These are phyloP conservation scores for Amphichorda felina DNA, from an alignment of 2,329 filamentous ascomycete species.

Conservation along the genomic window DNA sequence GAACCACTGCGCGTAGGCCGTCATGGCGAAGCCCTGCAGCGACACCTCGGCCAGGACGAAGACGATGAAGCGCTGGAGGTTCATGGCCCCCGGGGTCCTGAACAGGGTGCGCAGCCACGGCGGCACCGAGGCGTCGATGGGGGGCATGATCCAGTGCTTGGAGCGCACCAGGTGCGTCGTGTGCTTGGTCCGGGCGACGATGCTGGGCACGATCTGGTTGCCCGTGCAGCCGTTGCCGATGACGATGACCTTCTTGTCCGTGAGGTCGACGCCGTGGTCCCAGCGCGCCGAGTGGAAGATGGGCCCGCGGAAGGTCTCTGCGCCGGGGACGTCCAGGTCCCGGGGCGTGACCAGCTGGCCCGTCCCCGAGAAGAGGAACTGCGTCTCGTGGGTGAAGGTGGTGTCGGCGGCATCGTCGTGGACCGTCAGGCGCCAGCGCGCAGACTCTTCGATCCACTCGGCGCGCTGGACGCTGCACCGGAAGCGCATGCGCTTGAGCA, in stretches of 20 bases:
- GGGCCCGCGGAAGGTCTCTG: conserved; percentile 35
- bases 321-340: conserved; percentile 31
- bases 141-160: conserved; percentile 28
- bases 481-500: conserved; percentile 25
- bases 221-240: conserved; percentile 44
- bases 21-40: conserved; percentile 23
- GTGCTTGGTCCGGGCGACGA: conserved; percentile 19
- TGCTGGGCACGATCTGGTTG: conserved; percentile 37
- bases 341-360: conserved; percentile 21
- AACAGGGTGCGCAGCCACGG: conserved; percentile 19
- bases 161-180: conserved; percentile 29
- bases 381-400: conserved; percentile 21
- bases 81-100: conserved; percentile 27
- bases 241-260: conserved; percentile 34
- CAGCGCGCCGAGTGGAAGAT: conserved; percentile 45
- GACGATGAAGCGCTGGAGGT: conserved; percentile 28
- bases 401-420: conserved; percentile 9
- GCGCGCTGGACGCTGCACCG: conserved; percentile 21
- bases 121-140: conserved; percentile 12
- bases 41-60: conserved; percentile 22
- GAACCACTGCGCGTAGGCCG: conserved; percentile 19
- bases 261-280: conserved; percentile 35
- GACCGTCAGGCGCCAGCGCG: conserved; percentile 20
- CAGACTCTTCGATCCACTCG: conserved; percentile 22
- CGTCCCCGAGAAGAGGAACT: conserved; percentile 23